These are phyloP conservation scores for Aspergillus piperis DNA, from an alignment of 2,329 filamentous ascomycete species.

Conservation along the genomic window DNA sequence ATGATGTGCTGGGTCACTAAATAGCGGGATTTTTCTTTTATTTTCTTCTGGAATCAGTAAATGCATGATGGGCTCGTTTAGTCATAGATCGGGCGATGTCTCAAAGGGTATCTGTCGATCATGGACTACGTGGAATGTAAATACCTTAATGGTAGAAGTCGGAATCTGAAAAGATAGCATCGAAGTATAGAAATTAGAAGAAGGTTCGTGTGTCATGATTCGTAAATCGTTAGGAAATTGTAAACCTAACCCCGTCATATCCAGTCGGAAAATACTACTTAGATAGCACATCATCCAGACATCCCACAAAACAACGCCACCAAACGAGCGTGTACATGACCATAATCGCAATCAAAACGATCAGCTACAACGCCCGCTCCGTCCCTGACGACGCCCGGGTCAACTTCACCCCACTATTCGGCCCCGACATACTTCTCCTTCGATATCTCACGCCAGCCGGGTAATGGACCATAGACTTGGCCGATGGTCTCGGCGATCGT, in stretches of 20 bases:
- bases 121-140: background rate
- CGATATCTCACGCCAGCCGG: background rate
- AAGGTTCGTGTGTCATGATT: background rate
- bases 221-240: background rate
- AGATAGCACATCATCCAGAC: background rate
- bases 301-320: background rate
- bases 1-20: background rate
- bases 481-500: background rate
- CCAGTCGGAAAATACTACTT: no score
- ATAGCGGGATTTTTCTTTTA: background rate
- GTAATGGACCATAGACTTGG: conserved; percentile 2
- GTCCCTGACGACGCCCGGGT: background rate
- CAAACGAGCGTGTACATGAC: background rate
- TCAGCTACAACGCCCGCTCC: background rate
- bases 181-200: background rate
- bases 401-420: background rate
- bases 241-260: no score
- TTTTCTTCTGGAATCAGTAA: background rate
- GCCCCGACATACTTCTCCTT: conserved; percentile 4
- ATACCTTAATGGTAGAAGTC: background rate
- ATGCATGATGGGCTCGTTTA: background rate
- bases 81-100: no score
- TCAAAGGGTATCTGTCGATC: background rate
- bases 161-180: background rate
- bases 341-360: background rate